These are phyloP conservation scores for Citeromyces matritensis DNA, from an alignment of 805 yeast species.

Conservation along the genomic window DNA sequence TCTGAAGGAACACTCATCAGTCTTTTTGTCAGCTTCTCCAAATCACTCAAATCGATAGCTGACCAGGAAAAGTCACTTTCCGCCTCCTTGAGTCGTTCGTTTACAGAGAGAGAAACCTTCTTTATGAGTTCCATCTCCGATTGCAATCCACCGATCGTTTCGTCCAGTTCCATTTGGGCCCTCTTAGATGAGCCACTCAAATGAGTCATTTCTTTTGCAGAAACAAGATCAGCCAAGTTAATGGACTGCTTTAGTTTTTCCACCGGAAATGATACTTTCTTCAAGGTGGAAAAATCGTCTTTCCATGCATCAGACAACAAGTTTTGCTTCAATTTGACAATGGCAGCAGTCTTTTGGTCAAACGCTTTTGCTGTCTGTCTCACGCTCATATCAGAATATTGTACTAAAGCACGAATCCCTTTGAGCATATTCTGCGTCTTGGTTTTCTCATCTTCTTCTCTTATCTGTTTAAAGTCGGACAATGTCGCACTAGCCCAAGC, in stretches of 20 bases:
- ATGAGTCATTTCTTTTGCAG: slow-evolving; percentile 9
- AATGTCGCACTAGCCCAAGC: slow-evolving; percentile 22
- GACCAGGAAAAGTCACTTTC: too few species aligned
- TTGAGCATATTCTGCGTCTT: slow-evolving; percentile 30
- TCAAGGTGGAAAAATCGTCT: slow-evolving; percentile 13
- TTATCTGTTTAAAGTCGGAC: slow-evolving; percentile 12
- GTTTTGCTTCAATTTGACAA: slow-evolving; percentile 21
- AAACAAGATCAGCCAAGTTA: slow-evolving; percentile 14
- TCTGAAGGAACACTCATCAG: too few species aligned
- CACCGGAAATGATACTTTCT: slow-evolving; percentile 8
- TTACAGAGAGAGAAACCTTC: slow-evolving; percentile 19
- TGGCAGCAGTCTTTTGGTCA: slow-evolving; percentile 16
- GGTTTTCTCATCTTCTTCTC: slow-evolving; percentile 5
- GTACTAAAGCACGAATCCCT: slow-evolving; percentile 32
- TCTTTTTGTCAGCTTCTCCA: too few species aligned
- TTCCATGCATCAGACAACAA: slow-evolving; percentile 27
- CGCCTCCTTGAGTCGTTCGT: slow-evolving; percentile 13
- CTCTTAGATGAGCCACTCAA: slow-evolving; percentile 5
- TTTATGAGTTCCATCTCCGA: slow-evolving; percentile 19
- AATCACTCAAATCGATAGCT: too few species aligned
- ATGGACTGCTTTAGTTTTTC: slow-evolving; percentile 5
- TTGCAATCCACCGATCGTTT: slow-evolving; percentile 18
- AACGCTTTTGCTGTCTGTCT: slow-evolving; percentile 23
- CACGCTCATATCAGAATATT: slow-evolving; percentile 30
- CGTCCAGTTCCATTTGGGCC: slow-evolving; percentile 9